Conservation (phyloP, 768 basidiomycete genomes). For the Boletus tylopilopsis region DNA sequence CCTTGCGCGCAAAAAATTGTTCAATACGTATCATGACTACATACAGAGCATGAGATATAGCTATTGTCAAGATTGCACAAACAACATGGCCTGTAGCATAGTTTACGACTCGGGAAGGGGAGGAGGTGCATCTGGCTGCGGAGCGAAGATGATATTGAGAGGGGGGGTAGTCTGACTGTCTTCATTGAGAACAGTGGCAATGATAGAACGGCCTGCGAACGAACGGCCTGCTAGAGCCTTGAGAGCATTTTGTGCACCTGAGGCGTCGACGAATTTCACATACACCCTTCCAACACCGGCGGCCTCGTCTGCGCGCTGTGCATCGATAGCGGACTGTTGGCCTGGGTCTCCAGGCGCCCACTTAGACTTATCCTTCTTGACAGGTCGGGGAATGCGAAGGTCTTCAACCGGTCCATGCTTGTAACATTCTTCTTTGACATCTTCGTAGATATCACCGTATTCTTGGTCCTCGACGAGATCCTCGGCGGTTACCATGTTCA, state of each 20-base stretch:
- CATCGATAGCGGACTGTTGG: conserved; percentile 59
- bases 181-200: conserved; percentile 78
- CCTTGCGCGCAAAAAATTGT: conserved; percentile 3
- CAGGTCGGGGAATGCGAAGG: conserved; percentile 82
- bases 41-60: conserved; percentile 18
- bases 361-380: conserved; percentile 80
- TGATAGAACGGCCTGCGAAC: conserved; percentile 83
- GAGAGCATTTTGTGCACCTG: conserved; percentile 66
- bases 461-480: conserved; percentile 89
- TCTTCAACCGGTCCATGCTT: conserved; percentile 82
- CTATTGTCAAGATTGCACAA: conserved; percentile 12
- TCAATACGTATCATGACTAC: conserved; percentile 13
- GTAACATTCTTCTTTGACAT: conserved; percentile 86
- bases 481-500: conserved; percentile 97
- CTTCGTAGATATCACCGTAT: conserved; percentile 91
- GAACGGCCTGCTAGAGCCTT: conserved; percentile 87
- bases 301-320: conserved; percentile 76
- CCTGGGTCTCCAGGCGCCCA: conserved; percentile 65
- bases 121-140: conserved; percentile 78
- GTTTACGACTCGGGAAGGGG: conserved; percentile 51
- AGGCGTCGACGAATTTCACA: conserved; percentile 72
- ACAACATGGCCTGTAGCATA: neutral
- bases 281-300: conserved; percentile 95
- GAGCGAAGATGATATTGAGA: conserved; percentile 77
- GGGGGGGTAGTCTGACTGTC: conserved; percentile 85